Evolutionary conservation across 176 grass and related monocot genomes (phyloP).

Genomic region (Carex myosuroides): DNA sequence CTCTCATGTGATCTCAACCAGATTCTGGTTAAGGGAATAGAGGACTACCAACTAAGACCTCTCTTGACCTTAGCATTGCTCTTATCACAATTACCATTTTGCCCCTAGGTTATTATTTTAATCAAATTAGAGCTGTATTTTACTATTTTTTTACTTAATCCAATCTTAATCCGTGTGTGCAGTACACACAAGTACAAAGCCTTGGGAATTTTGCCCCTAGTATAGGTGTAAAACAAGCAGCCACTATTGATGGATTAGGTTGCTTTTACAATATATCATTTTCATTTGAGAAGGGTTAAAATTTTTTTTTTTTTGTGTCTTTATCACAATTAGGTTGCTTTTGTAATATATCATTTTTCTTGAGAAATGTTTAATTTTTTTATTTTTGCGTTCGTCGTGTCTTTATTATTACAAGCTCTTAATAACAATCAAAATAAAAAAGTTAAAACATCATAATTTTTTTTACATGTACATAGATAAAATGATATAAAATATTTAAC

Average conservation of each 20-base stretch:
- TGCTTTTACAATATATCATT: neutral
- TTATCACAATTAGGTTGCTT: too few relatives aligned
- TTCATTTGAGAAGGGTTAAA: too few relatives aligned
- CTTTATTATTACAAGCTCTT: too few relatives aligned
- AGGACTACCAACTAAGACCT: neutral
- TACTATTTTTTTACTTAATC: neutral
- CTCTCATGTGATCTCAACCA: slow-evolving; percentile 42
- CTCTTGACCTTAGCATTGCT: slow-evolving; percentile 1
- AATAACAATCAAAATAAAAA: too few relatives aligned
- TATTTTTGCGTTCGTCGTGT: too few relatives aligned
- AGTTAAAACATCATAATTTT: too few relatives aligned
- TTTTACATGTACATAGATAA: too few relatives aligned
- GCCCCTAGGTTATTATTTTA: slow-evolving; percentile 5
- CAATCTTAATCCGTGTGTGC: neutral
- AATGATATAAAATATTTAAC: too few relatives aligned
- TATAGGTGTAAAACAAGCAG: neutral
- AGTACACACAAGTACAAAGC: neutral
- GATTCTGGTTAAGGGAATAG: slow-evolving; percentile 3
- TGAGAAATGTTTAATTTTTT: too few relatives aligned
- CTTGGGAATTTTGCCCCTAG: neutral
- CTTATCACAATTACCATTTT: slow-evolving; percentile 15
- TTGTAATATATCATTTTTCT: too few relatives aligned
- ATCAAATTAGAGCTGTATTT: neutral
- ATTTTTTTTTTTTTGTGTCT: too few relatives aligned
- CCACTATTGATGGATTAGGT: neutral